These are phyloP conservation scores for Picea sitchensis DNA, from an alignment of 75 land plant species.

Conservation along the genomic window DNA sequence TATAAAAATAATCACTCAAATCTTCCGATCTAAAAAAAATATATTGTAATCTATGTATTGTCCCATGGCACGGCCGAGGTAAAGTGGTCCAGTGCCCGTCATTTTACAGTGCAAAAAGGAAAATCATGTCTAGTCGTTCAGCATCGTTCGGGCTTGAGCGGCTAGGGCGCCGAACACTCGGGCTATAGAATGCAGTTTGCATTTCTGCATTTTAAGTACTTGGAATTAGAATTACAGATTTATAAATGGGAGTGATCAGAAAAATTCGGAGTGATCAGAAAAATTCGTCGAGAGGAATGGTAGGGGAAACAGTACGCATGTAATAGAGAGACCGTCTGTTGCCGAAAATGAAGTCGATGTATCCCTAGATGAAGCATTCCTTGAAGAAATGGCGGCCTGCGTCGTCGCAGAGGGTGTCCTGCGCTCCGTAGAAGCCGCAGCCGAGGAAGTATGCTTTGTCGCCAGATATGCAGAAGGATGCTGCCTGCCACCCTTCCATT, in stretches of 20 bases:
- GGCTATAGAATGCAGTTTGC: conserved; percentile 19
- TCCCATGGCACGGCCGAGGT: conserved; percentile 30
- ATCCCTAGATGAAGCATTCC: conserved; percentile 34
- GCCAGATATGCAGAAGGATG: conserved; percentile 27
- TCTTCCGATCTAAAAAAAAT: too few species aligned
- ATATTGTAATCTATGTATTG: background rate
- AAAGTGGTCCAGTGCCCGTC: conserved; percentile 6
- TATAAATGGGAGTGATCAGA: background rate
- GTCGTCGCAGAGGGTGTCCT: conserved; percentile 42
- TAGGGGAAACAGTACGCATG: background rate
- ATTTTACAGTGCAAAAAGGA: conserved; percentile 18
- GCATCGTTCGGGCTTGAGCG: conserved; percentile 14
- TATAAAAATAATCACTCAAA: too few species aligned
- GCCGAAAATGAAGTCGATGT: conserved; percentile 43
- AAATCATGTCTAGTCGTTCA: conserved; percentile 18
- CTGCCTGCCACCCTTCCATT: conserved; percentile 29
- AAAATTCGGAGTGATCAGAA: background rate
- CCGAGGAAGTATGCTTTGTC: conserved; percentile 36
- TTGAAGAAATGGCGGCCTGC: conserved; percentile 39
- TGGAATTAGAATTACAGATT: background rate
- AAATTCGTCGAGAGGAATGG: background rate
- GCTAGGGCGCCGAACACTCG: conserved; percentile 13
- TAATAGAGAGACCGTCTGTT: conserved; percentile 29
- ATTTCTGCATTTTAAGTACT: conserved; percentile 9
- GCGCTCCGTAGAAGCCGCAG: conserved; percentile 35